Evolutionary conservation across 768 basidiomycete genomes (phyloP), one percentile per base, ranked within the genome.

Genomic region (Trametes coccinea): DNA sequence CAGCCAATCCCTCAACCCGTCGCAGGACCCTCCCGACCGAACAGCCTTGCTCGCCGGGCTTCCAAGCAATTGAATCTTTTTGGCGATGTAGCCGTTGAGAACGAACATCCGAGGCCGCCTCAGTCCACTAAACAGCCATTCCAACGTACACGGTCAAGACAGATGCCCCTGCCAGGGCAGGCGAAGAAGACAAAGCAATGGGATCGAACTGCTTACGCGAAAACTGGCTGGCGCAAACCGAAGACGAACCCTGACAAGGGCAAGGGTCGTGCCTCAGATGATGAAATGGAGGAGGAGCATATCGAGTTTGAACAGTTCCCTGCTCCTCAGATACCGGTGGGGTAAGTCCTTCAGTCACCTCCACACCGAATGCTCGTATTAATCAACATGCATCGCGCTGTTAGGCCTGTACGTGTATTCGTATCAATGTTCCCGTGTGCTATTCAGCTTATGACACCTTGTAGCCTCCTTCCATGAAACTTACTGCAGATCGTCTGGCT

Each of bases 131-230:
- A 46, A 29, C 68, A 62, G 41, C 73, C 77, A 5, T 65, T 78
- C 40, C 78, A 78, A 61, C 72, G 77, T 56, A 75, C 77, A 14
- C 82, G 79, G 63, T 81, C 84, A 0, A 71, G 65, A 11, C 66
- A 66, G 30, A 69, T 63, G 50, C 52, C 65, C 2, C 50, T 69
- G 17, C 61, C 60, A 2, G 68, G 67, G 22, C 65, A 63, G 29
- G 60, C 64, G 17, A 70, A 68, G 65, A 87, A 89, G 72, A 84
- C 82, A 0, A 98, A 96, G 77, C 78, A 80, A 49, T 99, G 97
- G 97, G 94, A 98, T 70, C 88, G 92, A 27, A 93, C 95, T 0
- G 85, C 79, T 11, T 96, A 92, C 69, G 88, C 94, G 5, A 90
- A 92, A 76, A 84, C 88, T 3, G 94, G 93, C 0, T 75, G 82